Evolutionary conservation across 371 early-diverging fungal species (phyloP), one percentile per base, ranked within the genome.

Genomic region (Chytridiales sp.): DNA sequence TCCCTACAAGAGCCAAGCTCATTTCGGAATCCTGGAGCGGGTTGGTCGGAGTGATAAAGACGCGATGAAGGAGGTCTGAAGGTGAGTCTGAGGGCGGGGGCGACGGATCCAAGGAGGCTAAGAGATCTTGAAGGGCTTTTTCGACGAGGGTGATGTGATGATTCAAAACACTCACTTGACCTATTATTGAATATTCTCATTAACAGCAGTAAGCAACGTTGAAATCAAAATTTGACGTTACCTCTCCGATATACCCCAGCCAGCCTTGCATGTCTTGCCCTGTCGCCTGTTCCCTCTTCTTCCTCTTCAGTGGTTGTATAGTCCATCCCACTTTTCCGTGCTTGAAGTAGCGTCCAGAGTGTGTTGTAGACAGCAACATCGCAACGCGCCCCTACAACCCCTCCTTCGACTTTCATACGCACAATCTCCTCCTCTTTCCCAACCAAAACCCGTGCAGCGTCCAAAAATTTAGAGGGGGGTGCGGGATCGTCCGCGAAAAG

Each of bases 401-500:
- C n/a, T 2, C 48, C 34, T 22, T 40, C 19, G 30, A 49, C 21
- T 19, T 19, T 8, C 50, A 19, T 0, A n/a, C 17, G 4, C 47
- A 41, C 15, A 72, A 38, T 32, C n/a, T 72, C 76, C 9, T 11
- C 5, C 32, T 47, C 56, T n/a, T 58, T 65, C 26, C 66, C 65
- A 13, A 70, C 68, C 47, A 76, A 35, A 11, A 76, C 31, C 27
- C 64, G 31, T 3, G 44, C 54, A 1, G 59, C 47, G 11, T 56
- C 47, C 26, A 68, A 8, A 15, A 61, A 30, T 13, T 49, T 42
- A n/a, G 34, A 24, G 27, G 42, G 8, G 24, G 59, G 49, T 22
- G 19, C 21, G 11, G 32, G 41, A 17, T 73, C 70, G 46, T 68
- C 69, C 3, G 17, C 34, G 50, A 70, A 76, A 22, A 76, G 56